A percentile compares a stretch with the other conserved stretches of the same genome.
These are phyloP conservation scores for Scedosporium minutisporum DNA, from an alignment of 2,329 filamentous ascomycete species.

Conservation along the genomic window DNA sequence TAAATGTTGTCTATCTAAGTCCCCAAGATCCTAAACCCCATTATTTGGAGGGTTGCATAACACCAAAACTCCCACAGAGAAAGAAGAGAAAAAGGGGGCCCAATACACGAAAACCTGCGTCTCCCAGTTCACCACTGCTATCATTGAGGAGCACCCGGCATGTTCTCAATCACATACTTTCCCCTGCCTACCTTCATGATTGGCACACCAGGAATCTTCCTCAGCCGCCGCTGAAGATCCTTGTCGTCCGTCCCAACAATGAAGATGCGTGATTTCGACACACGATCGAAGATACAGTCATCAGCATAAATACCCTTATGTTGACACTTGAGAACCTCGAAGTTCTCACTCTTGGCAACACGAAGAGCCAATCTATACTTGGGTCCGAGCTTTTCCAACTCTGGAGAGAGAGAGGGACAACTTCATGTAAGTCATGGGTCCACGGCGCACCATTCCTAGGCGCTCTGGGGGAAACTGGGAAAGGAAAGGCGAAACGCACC, in stretches of 20 bases:
- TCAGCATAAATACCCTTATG: constrained; percentile 79
- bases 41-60: neutral
- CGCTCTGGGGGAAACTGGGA: neutral
- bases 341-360: constrained; percentile 83
- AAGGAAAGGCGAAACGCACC: neutral
- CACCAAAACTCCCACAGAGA: neutral
- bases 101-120: too few relatives aligned
- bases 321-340: constrained; percentile 76
- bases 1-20: neutral
- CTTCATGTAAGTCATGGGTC: neutral
- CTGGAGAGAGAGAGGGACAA: constrained; percentile 20
- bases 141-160: constrained; percentile 69
- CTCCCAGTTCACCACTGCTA: neutral
- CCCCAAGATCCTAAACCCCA: neutral
- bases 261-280: constrained; percentile 66
- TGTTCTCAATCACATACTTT: constrained; percentile 88
- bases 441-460: neutral
- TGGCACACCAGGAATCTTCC: constrained; percentile 60
- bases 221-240: constrained; percentile 70
- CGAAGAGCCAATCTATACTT: constrained; percentile 81
- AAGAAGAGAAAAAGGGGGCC: neutral
- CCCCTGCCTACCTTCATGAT: constrained; percentile 75
- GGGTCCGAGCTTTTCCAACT: constrained; percentile 79
- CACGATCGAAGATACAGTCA: constrained; percentile 72
- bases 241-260: constrained; percentile 71